Percentiles rank a stretch among this genome's conserved stretches.
phyloP scores from a whole-genome alignment of 305 asterid species.

The Solanum hybrid region DNA sequence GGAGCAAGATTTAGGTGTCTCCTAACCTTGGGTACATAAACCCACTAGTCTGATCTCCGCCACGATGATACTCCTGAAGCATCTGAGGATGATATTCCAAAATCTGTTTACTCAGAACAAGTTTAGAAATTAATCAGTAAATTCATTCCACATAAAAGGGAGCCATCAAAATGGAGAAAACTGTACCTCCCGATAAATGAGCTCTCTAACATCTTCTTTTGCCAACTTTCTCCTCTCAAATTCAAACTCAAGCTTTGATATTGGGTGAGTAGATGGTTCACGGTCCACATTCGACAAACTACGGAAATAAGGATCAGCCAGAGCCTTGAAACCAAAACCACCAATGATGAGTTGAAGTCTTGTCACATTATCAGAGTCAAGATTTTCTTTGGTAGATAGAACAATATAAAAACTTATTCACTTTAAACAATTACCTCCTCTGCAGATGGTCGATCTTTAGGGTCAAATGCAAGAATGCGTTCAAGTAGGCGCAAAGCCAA shows the following conservation, averaged over 20 bases:
- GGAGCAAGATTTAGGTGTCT: not conserved
- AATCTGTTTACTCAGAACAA: slow-evolving; percentile 35
- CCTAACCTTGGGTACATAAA: slow-evolving; percentile 81
- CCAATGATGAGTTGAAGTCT: not conserved
- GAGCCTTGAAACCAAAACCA: slow-evolving; percentile 34
- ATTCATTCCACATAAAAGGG: not conserved
- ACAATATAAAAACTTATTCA: not conserved
- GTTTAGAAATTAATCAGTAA: not conserved
- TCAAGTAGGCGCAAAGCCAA: slow-evolving; percentile 57
- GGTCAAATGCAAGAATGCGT: slow-evolving; percentile 70
- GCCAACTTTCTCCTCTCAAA: slow-evolving; percentile 63
- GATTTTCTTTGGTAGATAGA: not conserved
- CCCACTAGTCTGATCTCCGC: slow-evolving; percentile 66
- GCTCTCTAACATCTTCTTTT: slow-evolving; percentile 71
- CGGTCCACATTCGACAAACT: slow-evolving; percentile 60
- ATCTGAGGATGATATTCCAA: slow-evolving; percentile 79
- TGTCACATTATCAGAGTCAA: not conserved
- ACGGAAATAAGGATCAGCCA: slow-evolving; percentile 63
- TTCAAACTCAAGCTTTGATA: slow-evolving; percentile 75
- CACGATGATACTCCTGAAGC: slow-evolving; percentile 60
- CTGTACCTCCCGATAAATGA: slow-evolving; percentile 60
- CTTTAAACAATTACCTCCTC: slow-evolving; percentile 40
- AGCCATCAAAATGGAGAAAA: slow-evolving; percentile 8
- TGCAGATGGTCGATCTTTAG: slow-evolving; percentile 69
- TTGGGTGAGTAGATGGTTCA: slow-evolving; percentile 59